Evolutionary conservation across 2,329 filamentous ascomycete species (phyloP), one percentile per base, ranked within the genome.

Genomic region (Aureobasidium sp.): DNA sequence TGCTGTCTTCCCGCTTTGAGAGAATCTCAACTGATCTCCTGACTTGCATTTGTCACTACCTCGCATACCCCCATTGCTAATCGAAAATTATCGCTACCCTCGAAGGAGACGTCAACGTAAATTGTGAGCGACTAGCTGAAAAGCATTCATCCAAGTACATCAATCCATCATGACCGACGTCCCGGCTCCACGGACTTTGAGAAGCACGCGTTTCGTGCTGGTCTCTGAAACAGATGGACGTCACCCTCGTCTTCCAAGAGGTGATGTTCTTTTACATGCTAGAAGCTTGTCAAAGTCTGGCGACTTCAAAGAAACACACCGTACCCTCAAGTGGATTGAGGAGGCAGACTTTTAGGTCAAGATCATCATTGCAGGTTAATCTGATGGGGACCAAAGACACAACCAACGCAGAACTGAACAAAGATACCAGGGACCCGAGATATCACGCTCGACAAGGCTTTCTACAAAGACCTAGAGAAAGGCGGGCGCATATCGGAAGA

Each of bases 211-310:
- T 64, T 81, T 92, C 63, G 87, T 92, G 59, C 90, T 87, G 74
- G 81, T 92, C 62, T 89, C 88, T 4, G 89, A 92, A 74, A 92
- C 88, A 1, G 88, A 92, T 73, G 89, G 89, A 71, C 80, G 80
- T 61, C 76, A 76, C 5, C 81, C 82, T 15, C 71, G 71, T 13
- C 79, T 91, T 1, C 88, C 89, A 0, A 80, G 80, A 26, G 89
- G 88, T 44, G 87, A 92, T 70, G 83, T 92, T 9, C 78, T 92
- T 37, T 85, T 92, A 55, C 88, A 91, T 70, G 88, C 88, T 1
- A 88, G 89, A 7, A 89, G 92, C 70, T 73, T 92, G 66, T 90
- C 88, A 3, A 91, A 90, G 71, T 84, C 88, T 70, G 89, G 89
- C 17, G 86, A 76, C 57, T 73, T 75, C 53, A 63, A 71, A 15